These are phyloP conservation scores for Phylloporus rhodoxanthus DNA, from an alignment of 768 basidiomycete genomes.

Conservation along the genomic window DNA sequence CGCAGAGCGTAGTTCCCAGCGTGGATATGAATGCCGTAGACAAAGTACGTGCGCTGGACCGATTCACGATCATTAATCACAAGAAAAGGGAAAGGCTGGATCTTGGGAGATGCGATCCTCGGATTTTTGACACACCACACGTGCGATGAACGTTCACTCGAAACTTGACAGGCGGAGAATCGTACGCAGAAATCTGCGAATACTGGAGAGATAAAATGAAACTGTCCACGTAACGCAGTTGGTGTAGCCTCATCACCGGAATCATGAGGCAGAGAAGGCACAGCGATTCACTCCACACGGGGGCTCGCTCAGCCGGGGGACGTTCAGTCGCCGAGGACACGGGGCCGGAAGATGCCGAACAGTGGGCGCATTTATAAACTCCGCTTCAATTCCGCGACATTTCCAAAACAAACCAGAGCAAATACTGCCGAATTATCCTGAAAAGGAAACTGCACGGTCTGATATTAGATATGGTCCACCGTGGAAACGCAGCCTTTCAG, in stretches of 20 bases:
- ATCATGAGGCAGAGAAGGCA: too few species aligned
- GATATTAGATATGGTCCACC: constrained; percentile 11
- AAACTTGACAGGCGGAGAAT: background rate
- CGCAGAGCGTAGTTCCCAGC: too few species aligned
- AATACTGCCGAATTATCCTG: constrained; percentile 17
- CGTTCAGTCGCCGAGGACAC: background rate
- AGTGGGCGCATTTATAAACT: background rate
- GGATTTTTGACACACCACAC: background rate
- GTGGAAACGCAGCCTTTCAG: constrained; percentile 8
- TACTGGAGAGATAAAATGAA: background rate
- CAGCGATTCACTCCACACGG: too few species aligned
- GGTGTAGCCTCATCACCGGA: too few species aligned
- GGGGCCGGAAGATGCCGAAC: constrained; percentile 9
- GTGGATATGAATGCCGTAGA: too few species aligned
- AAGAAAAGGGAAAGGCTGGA: too few species aligned
- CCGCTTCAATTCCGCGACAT: constrained; percentile 24
- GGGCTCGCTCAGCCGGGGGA: too few species aligned
- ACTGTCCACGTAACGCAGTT: background rate
- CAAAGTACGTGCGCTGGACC: too few species aligned
- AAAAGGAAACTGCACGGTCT: constrained; percentile 15
- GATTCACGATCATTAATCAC: too few species aligned
- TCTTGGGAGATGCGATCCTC: constrained; percentile 9
- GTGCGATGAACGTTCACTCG: background rate
- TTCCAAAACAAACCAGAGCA: constrained; percentile 1
- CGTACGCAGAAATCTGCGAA: background rate